phyloP scores from a whole-genome alignment of 2,329 filamentous ascomycete genomes.

The Exophiala sp. region DNA sequence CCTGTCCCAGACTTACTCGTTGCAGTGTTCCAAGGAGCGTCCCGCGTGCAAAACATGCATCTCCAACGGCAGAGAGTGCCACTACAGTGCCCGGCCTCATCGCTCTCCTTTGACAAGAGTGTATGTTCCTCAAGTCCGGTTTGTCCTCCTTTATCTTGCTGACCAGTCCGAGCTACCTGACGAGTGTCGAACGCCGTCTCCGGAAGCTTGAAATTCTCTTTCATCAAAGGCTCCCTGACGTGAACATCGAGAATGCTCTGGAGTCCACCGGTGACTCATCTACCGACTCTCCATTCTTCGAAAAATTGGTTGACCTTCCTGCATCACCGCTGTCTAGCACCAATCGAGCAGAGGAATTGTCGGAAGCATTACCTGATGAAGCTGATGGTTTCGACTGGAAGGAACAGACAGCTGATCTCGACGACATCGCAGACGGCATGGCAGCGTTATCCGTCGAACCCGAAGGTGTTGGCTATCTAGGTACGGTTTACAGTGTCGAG shows the following conservation, averaged over 20 bases:
- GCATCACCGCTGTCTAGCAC: neutral
- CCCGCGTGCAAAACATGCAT: neutral
- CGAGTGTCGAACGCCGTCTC: constrained; percentile 1
- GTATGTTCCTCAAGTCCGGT: neutral
- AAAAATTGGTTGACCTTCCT: neutral
- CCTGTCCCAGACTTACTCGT: neutral
- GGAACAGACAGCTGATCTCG: neutral
- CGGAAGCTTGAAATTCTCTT: neutral
- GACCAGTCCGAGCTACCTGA: neutral
- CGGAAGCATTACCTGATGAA: constrained; percentile 2
- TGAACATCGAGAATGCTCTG: neutral
- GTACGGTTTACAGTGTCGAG: neutral
- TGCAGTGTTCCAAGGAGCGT: neutral
- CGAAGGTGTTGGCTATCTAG: constrained; percentile 2
- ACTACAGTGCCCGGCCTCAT: neutral
- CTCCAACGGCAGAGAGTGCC: neutral
- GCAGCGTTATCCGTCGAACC: neutral
- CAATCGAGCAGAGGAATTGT: neutral
- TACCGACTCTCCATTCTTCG: neutral
- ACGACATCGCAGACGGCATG: constrained; percentile 1
- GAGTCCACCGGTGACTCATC: neutral
- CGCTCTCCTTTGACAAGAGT: neutral
- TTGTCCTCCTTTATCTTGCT: neutral
- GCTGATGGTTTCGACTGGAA: constrained; percentile 2
- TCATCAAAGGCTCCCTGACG: neutral